Conservation (phyloP, 176 grass and related monocot species). For the Zoysia japonica region DNA sequence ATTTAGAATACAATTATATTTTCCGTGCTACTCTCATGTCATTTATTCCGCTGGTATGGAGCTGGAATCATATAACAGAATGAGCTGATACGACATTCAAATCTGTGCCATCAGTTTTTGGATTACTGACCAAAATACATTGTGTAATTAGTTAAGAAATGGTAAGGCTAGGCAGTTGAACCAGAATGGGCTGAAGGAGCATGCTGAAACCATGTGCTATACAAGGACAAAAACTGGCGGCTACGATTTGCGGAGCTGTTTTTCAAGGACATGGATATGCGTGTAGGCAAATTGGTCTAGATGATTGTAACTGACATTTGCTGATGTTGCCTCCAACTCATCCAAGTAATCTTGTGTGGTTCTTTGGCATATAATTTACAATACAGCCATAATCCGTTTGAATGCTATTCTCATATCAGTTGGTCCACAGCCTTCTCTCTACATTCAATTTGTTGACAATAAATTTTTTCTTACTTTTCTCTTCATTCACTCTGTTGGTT, state of each 20-base stretch:
- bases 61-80: background rate
- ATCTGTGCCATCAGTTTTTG: background rate
- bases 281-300: background rate
- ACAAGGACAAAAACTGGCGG: background rate
- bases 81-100: background rate
- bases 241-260: background rate
- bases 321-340: background rate
- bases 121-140: background rate
- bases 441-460: constrained; percentile 51
- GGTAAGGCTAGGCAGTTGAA: background rate
- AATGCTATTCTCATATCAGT: background rate
- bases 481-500: constrained; percentile 31
- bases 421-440: background rate
- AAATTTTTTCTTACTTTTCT: constrained; percentile 42
- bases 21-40: background rate
- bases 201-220: background rate
- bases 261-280: background rate
- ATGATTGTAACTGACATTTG: background rate
- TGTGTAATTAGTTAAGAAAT: background rate
- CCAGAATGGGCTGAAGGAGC: background rate
- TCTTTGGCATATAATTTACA: background rate
- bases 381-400: background rate
- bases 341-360: background rate
- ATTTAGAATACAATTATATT: background rate
- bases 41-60: background rate